Conservation (phyloP, 305 asterid species). For the Solanum aculeatissimum region DNA sequence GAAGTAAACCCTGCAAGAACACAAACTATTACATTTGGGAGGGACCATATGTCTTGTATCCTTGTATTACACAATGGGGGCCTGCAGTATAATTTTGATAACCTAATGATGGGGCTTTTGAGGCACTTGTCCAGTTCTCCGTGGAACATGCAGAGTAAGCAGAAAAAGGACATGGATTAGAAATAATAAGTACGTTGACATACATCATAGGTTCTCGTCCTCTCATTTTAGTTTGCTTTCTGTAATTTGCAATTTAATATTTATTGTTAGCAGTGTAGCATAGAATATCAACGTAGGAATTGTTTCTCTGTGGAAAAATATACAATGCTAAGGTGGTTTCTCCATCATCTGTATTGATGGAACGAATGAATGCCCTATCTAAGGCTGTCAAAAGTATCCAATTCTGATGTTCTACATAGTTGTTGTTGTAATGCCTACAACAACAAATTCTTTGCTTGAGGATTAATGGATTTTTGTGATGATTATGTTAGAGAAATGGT, state of each 20-base stretch:
- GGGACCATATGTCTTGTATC: neutral
- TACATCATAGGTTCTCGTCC: neutral
- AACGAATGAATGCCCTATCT: neutral
- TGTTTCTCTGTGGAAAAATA: neutral
- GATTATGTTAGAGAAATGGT: too few relatives aligned
- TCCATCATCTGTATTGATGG: neutral
- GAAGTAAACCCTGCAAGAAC: neutral
- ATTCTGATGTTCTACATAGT: neutral
- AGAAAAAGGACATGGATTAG: neutral
- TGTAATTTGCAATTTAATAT: neutral
- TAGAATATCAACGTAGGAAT: neutral
- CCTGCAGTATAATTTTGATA: neutral
- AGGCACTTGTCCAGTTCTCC: neutral
- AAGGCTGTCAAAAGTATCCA: neutral
- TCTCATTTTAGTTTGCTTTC: neutral
- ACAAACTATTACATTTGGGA: neutral
- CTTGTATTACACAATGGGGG: neutral
- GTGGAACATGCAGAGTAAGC: neutral
- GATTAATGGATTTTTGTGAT: too few relatives aligned
- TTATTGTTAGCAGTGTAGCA: neutral
- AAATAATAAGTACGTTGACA: neutral
- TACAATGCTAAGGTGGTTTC: neutral
- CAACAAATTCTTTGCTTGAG: too few relatives aligned
- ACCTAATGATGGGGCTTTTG: neutral
- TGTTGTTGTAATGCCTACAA: too few relatives aligned